Evolutionary conservation across 306 rosid genomes (phyloP), one percentile per base, ranked within the genome.

Genomic region (Benincasa hispida): DNA sequence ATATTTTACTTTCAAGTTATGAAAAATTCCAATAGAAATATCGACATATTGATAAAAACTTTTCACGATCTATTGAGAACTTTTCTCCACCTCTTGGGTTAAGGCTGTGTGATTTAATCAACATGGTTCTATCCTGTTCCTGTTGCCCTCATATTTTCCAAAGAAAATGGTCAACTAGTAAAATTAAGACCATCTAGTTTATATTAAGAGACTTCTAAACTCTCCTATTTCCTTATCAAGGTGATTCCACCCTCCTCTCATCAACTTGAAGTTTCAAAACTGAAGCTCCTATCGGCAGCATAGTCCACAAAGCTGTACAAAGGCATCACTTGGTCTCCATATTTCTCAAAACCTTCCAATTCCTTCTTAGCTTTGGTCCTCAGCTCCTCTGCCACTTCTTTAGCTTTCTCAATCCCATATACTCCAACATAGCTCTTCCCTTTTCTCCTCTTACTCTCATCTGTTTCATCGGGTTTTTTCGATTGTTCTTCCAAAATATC

Each of bases 221-320:
- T 39, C 30, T 21, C 19, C 57, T n/a, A 45, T 17, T 45, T 45
- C 11, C n/a, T 37, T 8, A 67, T 37, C 30, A 35, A 66, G 73
- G 27, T 27, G 51, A 39, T 66, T 2, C 27, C 30, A 37, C 18
- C 32, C 34, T 27, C 32, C 41, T 39, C 54, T 70, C 37, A 85
- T 77, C 63, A 85, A 81, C 75, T 87, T 55, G 90, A 67, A 1
- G 79, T 78, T 10, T 72, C 84, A 75, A 89, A 82, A 76, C 34
- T 89, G 84, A 94, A 94, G 75, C 89, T 87, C 77, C 97, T 88
- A 50, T 90, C 95, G 82, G 83, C 80, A 65, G 96, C 99, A 89
- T 90, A 92, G 83, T 94, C 97, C 75, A 94, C 92, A 80, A 94
- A 94, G 87, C 97, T 89, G 81, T 88, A 89, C 22, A 94, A 94